These are phyloP conservation scores for Colletotrichum viniferum DNA, from an alignment of 2,329 filamentous ascomycete genomes.

Conservation along the genomic window DNA sequence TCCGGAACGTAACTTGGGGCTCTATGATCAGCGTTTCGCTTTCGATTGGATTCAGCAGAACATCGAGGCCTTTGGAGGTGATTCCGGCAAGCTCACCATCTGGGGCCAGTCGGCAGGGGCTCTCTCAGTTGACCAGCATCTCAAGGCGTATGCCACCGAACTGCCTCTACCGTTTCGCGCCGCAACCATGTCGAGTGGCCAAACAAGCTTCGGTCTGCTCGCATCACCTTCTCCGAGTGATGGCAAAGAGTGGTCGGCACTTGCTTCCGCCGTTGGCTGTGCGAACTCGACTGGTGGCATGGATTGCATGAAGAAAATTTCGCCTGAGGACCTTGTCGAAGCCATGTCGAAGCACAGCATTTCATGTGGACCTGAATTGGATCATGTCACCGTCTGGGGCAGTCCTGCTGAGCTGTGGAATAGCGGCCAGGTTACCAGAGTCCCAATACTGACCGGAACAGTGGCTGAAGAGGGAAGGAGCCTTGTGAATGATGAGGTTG, in stretches of 20 bases:
- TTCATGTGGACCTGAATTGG: conserved; percentile 20
- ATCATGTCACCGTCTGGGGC: conserved; percentile 24
- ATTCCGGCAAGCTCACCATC: conserved; percentile 33
- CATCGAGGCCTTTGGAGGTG: conserved; percentile 31
- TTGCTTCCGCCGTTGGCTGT: conserved; percentile 24
- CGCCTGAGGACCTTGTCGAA: conserved; percentile 19
- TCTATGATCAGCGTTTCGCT: conserved; percentile 32
- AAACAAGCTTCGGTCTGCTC: conserved; percentile 29
- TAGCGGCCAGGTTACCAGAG: conserved; percentile 12
- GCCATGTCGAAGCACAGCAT: conserved; percentile 6
- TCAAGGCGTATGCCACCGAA: conserved; percentile 24
- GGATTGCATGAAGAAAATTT: conserved; percentile 25
- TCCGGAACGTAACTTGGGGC: conserved; percentile 25
- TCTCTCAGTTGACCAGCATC: conserved; percentile 25
- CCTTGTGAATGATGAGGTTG: conserved; percentile 26
- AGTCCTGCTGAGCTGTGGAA: conserved; percentile 25
- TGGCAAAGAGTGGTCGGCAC: conserved; percentile 19
- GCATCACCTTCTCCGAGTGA: conserved; percentile 4
- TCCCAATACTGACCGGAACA: conserved; percentile 29
- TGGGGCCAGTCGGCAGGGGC: conserved; percentile 36
- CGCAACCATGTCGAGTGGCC: conserved; percentile 32
- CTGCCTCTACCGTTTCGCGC: conserved; percentile 26
- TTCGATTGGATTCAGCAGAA: conserved; percentile 37
- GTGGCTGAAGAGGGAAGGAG: conserved; percentile 27
- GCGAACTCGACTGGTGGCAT: conserved; percentile 1